Evolutionary conservation across 148 eudicot genomes (phyloP).

Genomic region (Fallopia convolvulus): DNA sequence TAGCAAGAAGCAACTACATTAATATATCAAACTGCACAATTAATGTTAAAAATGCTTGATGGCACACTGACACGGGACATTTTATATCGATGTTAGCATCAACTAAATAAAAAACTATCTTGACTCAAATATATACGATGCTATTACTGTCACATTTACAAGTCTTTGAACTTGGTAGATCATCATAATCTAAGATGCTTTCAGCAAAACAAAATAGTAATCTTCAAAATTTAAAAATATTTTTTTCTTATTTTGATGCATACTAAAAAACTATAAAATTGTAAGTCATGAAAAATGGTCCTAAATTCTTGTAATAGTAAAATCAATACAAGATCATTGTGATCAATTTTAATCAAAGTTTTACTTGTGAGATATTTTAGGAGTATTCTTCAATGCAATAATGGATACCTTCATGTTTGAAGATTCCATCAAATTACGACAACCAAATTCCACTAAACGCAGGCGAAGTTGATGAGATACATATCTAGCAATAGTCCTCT

Average conservation of each 20-base stretch:
- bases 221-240: neutral
- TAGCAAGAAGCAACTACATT: neutral
- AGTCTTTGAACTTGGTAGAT: neutral
- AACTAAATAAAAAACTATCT: neutral
- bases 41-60: neutral
- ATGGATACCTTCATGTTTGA: constrained; percentile 61
- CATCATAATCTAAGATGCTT: neutral
- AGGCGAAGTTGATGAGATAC: constrained; percentile 77
- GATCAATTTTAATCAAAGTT: neutral
- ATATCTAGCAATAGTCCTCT: constrained; percentile 74
- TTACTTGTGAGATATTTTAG: constrained; percentile 70
- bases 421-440: constrained; percentile 64
- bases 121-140: neutral
- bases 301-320: neutral
- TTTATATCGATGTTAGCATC: neutral
- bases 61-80: neutral
- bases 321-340: neutral
- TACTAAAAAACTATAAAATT: neutral
- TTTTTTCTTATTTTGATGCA: neutral
- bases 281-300: neutral
- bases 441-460: constrained; percentile 84
- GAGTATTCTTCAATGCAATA: constrained; percentile 62
- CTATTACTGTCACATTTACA: neutral
- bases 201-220: neutral
- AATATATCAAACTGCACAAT: neutral